phyloP scores from a whole-genome alignment of 352 stramenopile species.

The Saprolegnia parasitica region DNA sequence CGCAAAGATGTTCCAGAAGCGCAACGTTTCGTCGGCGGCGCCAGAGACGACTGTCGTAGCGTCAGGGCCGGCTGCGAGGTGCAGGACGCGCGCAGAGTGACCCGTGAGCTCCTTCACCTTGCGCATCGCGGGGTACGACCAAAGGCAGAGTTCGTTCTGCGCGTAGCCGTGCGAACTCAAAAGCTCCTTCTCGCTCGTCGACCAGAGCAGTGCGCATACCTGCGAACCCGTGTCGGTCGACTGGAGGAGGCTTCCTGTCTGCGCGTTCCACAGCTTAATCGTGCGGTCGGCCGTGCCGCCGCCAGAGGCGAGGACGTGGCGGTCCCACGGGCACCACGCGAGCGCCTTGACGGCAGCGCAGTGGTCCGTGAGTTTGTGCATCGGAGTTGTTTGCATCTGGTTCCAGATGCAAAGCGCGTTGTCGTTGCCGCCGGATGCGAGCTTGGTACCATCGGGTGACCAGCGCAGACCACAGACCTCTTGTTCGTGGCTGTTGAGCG shows the following conservation, averaged over 20 bases:
- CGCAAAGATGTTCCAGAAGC: constrained; percentile 99
- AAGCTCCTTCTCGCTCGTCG: constrained; percentile 71
- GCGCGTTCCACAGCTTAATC: constrained; percentile 95
- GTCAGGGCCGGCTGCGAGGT: constrained; percentile 90
- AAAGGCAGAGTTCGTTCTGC: constrained; percentile 91
- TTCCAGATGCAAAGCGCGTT: constrained; percentile 91
- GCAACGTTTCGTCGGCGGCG: constrained; percentile 97
- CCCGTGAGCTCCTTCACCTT: constrained; percentile 90
- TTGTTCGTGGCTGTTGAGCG: constrained; percentile 78
- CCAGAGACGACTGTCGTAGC: constrained; percentile 95
- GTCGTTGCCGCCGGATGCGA: constrained; percentile 91
- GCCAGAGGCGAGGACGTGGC: constrained; percentile 85
- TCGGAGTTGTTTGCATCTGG: constrained; percentile 48
- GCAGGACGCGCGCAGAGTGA: constrained; percentile 87
- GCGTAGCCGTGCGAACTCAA: constrained; percentile 89
- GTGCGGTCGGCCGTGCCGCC: constrained; percentile 90
- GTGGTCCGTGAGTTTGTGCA: constrained; percentile 93
- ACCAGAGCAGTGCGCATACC: constrained; percentile 86
- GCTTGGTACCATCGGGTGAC: constrained; percentile 79
- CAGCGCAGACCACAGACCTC: constrained; percentile 91
- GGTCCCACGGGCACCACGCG: constrained; percentile 90
- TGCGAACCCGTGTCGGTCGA: constrained; percentile 91
- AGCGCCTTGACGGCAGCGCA: constrained; percentile 90
- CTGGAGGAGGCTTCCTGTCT: constrained; percentile 82
- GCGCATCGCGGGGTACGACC: constrained; percentile 93